A percentile compares a stretch with the other conserved stretches of the same genome.
These are phyloP conservation scores for Raffaelea ambrosiae DNA, from an alignment of 2,329 filamentous ascomycete genomes.

Conservation along the genomic window DNA sequence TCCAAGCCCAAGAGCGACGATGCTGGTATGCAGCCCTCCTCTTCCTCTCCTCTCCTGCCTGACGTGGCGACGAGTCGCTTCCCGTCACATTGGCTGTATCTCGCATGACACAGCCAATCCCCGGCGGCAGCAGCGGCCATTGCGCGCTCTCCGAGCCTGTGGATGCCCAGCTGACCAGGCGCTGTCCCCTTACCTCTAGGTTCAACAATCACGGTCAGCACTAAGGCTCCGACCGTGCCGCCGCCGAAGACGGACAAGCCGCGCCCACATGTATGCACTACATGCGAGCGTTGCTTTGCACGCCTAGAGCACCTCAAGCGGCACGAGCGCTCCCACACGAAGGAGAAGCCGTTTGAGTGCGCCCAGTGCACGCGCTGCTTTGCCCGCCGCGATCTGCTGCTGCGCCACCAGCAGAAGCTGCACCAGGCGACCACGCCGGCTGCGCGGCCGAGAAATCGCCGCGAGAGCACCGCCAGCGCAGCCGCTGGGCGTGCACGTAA, in stretches of 20 bases:
- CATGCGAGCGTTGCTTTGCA: constrained; percentile 87
- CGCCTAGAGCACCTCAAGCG: constrained; percentile 93
- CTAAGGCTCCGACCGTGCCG: constrained; percentile 45
- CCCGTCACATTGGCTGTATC: no score
- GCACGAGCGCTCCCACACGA: constrained; percentile 95
- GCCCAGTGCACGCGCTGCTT: constrained; percentile 93
- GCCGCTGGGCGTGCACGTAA: constrained; percentile 73
- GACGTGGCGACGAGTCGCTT: no score
- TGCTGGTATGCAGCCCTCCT: no score
- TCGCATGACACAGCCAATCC: no score
- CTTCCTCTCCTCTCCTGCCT: no score
- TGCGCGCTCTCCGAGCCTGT: no score
- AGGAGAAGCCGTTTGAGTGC: constrained; percentile 98
- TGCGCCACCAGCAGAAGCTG: constrained; percentile 96
- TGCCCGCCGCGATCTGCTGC: constrained; percentile 79
- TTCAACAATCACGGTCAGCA: constrained; percentile 44
- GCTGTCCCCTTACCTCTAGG: constrained; percentile 19
- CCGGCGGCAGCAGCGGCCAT: no score
- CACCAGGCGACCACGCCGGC: constrained; percentile 88
- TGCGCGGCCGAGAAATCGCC: constrained; percentile 74
- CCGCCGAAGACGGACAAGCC: constrained; percentile 96
- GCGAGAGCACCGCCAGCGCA: constrained; percentile 77
- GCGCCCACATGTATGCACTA: constrained; percentile 85
- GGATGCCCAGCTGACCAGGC: no score
- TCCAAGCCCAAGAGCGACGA: no score